A percentile compares a stretch with the other conserved stretches of the same genome.
Evolutionary conservation across 192 early-diverging fungal genomes (phyloP).

Genomic region (Coemansia sp.): DNA sequence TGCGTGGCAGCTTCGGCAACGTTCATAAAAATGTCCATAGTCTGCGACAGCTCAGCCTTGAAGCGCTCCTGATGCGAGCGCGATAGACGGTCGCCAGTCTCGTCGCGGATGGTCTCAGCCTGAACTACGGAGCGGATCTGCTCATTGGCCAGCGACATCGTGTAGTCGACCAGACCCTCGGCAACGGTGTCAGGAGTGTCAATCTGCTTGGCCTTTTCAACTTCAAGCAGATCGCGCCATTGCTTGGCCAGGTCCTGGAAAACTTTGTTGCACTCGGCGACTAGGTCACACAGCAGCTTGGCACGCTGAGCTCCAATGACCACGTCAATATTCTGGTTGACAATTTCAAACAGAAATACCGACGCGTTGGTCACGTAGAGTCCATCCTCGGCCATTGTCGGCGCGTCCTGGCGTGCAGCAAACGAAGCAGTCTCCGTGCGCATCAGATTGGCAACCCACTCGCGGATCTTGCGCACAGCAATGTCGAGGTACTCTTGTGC

Average conservation of each 20-base stretch:
- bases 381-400: conserved; percentile 75
- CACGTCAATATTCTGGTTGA: conserved; percentile 95
- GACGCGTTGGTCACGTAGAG: conserved; percentile 81
- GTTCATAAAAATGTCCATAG: conserved; percentile 89
- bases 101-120: conserved; percentile 71
- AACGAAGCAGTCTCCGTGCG: conserved; percentile 79
- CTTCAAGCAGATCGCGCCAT: conserved; percentile 75
- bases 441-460: conserved; percentile 94
- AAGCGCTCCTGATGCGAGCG: conserved; percentile 61
- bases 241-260: conserved; percentile 80
- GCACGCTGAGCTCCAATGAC: conserved; percentile 81
- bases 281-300: conserved; percentile 83
- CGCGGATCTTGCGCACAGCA: conserved; percentile 78
- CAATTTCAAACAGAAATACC: conserved; percentile 90
- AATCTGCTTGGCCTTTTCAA: conserved; percentile 76
- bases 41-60: conserved; percentile 62
- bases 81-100: conserved; percentile 57
- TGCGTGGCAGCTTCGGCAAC: conserved; percentile 72
- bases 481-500: conserved; percentile 89
- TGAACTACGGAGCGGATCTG: conserved; percentile 88
- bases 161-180: conserved; percentile 90
- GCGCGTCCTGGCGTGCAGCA: conserved; percentile 50
- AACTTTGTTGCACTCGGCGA: conserved; percentile 72
- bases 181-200: conserved; percentile 73
- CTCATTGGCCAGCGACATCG: conserved; percentile 95